phyloP scores from a whole-genome alignment of 2,329 filamentous ascomycete species.

The Xylariaceae sp. region DNA sequence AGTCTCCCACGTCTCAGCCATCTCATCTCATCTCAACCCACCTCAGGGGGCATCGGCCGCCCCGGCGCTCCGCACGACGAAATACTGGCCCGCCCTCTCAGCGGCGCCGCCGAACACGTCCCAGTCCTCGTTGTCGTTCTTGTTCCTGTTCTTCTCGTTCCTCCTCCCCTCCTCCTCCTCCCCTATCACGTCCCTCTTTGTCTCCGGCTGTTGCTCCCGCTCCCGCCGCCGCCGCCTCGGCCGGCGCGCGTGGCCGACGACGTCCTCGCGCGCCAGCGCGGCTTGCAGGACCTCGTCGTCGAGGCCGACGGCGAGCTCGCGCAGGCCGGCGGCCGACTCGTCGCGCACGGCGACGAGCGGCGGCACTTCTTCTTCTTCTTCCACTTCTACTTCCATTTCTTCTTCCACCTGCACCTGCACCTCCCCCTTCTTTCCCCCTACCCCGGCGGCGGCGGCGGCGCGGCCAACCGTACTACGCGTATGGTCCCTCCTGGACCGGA shows the following conservation, averaged over 20 bases:
- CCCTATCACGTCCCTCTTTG: neutral
- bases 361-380: no score
- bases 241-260: conserved; percentile 45
- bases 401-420: no score
- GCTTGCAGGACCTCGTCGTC: conserved; percentile 46
- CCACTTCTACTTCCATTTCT: no score
- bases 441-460: no score
- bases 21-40: no score
- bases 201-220: neutral
- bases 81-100: conserved; percentile 62
- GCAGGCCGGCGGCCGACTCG: conserved; percentile 53
- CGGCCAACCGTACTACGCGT: conserved; percentile 54
- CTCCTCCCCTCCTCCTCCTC: conserved; percentile 3
- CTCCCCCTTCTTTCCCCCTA: no score
- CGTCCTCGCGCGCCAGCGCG: conserved; percentile 52
- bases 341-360: conserved; percentile 77
- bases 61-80: conserved; percentile 61
- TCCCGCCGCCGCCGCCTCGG: conserved; percentile 15
- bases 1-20: no score
- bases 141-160: conserved; percentile 11
- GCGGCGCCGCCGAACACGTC: conserved; percentile 61
- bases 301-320: conserved; percentile 52
- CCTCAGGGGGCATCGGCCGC: conserved; percentile 2
- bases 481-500: no score
- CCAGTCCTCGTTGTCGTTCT: conserved; percentile 59